Evolutionary conservation across 345 rosid genomes (phyloP).

Genomic region (Eucalyptus pumila): DNA sequence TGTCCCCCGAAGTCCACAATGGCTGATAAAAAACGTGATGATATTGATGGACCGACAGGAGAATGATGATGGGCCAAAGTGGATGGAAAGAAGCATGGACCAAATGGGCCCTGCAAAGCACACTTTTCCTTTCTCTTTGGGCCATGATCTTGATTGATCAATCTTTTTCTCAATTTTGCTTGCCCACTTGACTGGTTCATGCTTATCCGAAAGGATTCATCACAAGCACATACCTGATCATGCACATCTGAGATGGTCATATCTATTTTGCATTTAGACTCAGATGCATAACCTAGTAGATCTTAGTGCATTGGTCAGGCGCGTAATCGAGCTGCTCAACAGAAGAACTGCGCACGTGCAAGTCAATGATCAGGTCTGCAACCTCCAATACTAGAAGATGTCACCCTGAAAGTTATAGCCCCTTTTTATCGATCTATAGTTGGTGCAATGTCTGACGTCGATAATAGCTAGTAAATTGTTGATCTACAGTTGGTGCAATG

Average conservation of each 20-base stretch:
- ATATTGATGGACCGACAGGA: background rate
- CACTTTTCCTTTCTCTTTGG: background rate
- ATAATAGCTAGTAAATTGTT: background rate
- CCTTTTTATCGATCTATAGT: background rate
- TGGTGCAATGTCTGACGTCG: background rate
- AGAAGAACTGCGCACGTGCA: background rate
- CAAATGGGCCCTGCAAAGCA: background rate
- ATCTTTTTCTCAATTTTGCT: background rate
- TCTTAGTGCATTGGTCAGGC: background rate
- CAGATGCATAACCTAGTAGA: background rate
- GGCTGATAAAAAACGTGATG: background rate
- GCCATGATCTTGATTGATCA: background rate
- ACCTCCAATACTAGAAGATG: background rate
- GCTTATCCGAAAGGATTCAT: background rate
- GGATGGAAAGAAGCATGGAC: background rate
- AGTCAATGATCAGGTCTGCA: background rate
- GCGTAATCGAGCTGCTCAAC: background rate
- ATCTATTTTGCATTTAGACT: background rate
- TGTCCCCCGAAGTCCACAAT: background rate
- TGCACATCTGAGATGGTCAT: background rate
- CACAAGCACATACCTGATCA: background rate
- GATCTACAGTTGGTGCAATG: background rate
- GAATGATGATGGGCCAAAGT: background rate
- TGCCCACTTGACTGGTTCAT: background rate
- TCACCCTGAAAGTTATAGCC: background rate